Percentiles rank a stretch among this genome's conserved stretches.
Conservation (phyloP, 805 yeast species). For the Saccharomycopsis javanensis region DNA sequence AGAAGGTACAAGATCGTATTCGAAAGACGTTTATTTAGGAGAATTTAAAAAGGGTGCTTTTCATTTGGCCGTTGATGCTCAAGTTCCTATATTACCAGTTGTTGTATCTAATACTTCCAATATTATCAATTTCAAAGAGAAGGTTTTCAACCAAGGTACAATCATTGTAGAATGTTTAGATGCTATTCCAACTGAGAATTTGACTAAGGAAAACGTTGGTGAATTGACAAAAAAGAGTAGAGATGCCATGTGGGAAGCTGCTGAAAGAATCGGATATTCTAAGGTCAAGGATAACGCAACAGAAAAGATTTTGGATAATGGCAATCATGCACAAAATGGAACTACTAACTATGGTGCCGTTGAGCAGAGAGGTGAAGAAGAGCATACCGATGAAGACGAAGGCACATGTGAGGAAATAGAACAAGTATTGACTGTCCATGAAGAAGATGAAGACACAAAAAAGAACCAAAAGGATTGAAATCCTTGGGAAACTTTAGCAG, state of each 20-base stretch:
- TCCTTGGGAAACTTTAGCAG: not conserved
- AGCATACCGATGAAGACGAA: no score
- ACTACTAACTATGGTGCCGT: not conserved
- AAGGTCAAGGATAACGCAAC: not conserved
- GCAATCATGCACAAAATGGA: not conserved
- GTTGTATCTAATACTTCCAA: slow-evolving; percentile 81
- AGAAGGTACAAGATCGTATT: slow-evolving; percentile 91
- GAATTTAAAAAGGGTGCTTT: slow-evolving; percentile 97
- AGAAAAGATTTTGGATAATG: not conserved
- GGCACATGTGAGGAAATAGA: not conserved
- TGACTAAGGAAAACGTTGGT: slow-evolving; percentile 63
- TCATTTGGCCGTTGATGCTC: slow-evolving; percentile 91
- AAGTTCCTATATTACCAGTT: slow-evolving; percentile 80
- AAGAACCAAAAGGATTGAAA: not conserved
- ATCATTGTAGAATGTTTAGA: slow-evolving; percentile 71
- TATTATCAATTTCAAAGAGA: slow-evolving; percentile 49
- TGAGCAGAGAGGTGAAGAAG: no score
- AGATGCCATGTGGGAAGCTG: slow-evolving; percentile 41
- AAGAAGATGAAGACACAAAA: not conserved
- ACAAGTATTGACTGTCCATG: not conserved
- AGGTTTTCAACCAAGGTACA: slow-evolving; percentile 66
- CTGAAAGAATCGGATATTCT: slow-evolving; percentile 33
- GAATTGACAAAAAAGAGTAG: slow-evolving; percentile 48
- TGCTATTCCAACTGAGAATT: slow-evolving; percentile 63
- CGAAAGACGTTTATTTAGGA: slow-evolving; percentile 54